Conservation (phyloP, 169 alveolate genomes). For the Plasmodium vivax region DNA sequence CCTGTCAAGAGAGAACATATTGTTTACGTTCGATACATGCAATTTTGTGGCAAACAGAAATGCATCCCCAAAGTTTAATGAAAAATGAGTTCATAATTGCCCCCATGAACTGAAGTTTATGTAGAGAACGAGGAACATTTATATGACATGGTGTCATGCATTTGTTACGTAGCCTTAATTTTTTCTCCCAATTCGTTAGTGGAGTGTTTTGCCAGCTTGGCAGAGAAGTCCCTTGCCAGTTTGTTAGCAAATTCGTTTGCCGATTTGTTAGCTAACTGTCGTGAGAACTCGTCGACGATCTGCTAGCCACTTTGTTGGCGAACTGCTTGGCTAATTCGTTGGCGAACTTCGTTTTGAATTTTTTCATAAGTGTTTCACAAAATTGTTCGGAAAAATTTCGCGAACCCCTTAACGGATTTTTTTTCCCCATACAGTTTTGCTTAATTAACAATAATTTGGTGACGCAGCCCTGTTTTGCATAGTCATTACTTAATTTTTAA, state of each 20-base stretch:
- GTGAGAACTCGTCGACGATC: neutral
- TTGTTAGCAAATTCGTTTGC: neutral
- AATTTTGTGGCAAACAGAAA: constrained; percentile 9
- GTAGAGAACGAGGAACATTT: constrained; percentile 9
- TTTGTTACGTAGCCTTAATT: neutral
- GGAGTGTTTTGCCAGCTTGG: neutral
- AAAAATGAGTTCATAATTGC: constrained; percentile 21
- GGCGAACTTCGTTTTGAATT: neutral
- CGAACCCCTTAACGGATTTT: neutral
- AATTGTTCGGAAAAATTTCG: neutral
- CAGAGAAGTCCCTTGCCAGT: neutral
- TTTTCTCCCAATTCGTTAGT: neutral
- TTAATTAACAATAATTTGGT: neutral
- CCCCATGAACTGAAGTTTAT: neutral
- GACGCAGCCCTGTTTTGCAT: neutral
- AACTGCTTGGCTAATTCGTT: neutral
- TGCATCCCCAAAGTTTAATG: neutral
- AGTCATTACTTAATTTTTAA: neutral
- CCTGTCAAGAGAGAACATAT: neutral
- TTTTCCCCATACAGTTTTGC: neutral
- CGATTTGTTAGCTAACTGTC: neutral
- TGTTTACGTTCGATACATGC: neutral
- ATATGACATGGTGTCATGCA: neutral
- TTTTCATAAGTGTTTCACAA: neutral
- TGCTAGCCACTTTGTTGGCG: neutral